These are phyloP conservation scores for Binderoboletus segoi DNA, from an alignment of 1,284 basidiomycete genomes.

Conservation along the genomic window DNA sequence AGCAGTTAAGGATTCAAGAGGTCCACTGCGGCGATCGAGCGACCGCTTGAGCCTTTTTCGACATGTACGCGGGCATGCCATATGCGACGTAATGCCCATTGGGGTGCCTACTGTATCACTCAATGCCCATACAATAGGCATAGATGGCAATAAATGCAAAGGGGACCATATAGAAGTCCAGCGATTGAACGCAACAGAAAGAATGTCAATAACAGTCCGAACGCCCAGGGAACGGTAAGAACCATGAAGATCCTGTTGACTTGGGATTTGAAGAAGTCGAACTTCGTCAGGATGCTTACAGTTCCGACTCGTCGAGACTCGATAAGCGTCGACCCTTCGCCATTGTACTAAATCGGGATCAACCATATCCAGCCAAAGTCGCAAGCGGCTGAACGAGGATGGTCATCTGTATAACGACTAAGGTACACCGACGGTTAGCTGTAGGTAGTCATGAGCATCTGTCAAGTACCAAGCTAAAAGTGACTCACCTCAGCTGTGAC, in stretches of 20 bases:
- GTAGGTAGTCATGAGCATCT: not conserved
- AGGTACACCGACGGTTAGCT: not conserved
- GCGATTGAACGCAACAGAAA: constrained; percentile 43
- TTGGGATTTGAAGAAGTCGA: no score
- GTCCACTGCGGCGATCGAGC: constrained; percentile 66
- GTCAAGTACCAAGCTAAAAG: not conserved
- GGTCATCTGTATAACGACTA: no score
- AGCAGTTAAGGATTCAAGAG: constrained; percentile 89
- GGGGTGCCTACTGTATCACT: constrained; percentile 68
- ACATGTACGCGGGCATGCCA: constrained; percentile 64
- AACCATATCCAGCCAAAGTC: no score
- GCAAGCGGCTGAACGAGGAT: no score
- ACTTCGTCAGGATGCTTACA: no score
- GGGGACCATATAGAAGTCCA: constrained; percentile 64
- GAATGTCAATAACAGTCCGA: constrained; percentile 53
- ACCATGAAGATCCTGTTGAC: no score
- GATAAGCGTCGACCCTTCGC: no score
- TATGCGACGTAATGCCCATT: constrained; percentile 66
- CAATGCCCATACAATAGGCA: constrained; percentile 70
- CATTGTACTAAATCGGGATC: no score
- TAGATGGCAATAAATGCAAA: constrained; percentile 66
- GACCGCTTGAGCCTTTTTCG: constrained; percentile 37
- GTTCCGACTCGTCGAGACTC: no score
- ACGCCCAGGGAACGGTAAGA: constrained; percentile 42
- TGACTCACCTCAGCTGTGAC: not conserved